Base-by-base conservation (phyloP, 768 basidiomycete genomes). In the Strobilomyces confusus region DNA sequence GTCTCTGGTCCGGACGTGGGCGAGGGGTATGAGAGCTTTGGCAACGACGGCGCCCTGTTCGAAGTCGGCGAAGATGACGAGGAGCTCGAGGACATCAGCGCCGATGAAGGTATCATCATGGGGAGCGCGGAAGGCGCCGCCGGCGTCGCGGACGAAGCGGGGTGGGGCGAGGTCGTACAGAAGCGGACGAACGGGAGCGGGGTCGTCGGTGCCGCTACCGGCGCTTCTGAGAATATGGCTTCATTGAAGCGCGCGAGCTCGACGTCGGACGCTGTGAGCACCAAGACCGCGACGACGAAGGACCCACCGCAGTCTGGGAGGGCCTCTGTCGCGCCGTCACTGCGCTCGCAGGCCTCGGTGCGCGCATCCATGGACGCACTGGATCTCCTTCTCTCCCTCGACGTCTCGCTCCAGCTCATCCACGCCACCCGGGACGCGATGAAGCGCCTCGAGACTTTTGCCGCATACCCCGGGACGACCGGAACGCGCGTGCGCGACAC, bases 391-490 rank as follows among this genome's bases (percentile, higher is more conserved):
- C 83, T 99, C 15, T 98, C 94, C 5, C 82, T 99, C 13, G 95
- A 98, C 64, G 80, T 86, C 14, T 91, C 93, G 0, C 77, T 99
- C 0, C 87, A 94, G 63, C 80, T 99, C 34, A 95, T 99, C 51
- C 95, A 98, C 57, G 87, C 91, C 0, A 87, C 92, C 63, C 87
- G 95, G 48, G 94, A 97, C 56, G 82, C 88, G 0, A 78, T 95
- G 38, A 98, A 98, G 69, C 83, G 97, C 13, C 85, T 92, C 2
- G 93, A 99, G 65, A 92, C 86, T 3, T 99, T 98, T 67, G 76
- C 81, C 0, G 80, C 80, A 9, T 99, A 97, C 66, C 92, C 94
- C 0, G 91, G 92, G 0, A 79, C 82, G 53, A 92, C 89, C 55
- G 95, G 97, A 4, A 81, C 82, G 56, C 84, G 89, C 4, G 94